Evolutionary conservation across 176 grass and related monocot species (phyloP).

Genomic region (Panicum miliaceum): DNA sequence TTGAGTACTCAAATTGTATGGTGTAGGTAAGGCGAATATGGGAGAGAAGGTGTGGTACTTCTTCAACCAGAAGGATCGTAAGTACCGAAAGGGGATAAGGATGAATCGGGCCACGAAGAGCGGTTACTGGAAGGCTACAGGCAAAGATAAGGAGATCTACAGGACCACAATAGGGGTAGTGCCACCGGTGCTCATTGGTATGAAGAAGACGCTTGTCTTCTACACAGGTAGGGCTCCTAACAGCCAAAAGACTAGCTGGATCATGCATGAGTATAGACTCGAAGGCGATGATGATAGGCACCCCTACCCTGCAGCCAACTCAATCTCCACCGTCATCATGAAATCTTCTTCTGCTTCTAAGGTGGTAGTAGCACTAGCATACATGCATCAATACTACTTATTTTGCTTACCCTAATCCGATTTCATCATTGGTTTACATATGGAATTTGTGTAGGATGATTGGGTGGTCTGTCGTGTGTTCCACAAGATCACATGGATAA

Average conservation of each 20-base stretch:
- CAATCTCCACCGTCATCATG: background rate
- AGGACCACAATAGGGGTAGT: rapidly evolving
- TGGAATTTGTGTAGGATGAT: slow-evolving; percentile 41
- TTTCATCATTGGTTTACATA: background rate
- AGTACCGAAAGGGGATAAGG: slow-evolving; percentile 55
- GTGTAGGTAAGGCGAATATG: slow-evolving; percentile 52
- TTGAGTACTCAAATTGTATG: background rate
- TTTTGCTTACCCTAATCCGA: background rate
- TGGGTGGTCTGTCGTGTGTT: slow-evolving; percentile 69
- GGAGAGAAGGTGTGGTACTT: slow-evolving; percentile 64
- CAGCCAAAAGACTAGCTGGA: slow-evolving; percentile 59
- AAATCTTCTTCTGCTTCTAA: background rate
- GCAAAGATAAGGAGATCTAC: slow-evolving; percentile 65
- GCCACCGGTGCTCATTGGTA: slow-evolving; percentile 57
- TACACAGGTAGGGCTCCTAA: slow-evolving; percentile 55
- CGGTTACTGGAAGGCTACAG: slow-evolving; percentile 67
- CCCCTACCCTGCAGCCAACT: background rate
- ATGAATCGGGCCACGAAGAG: slow-evolving; percentile 55
- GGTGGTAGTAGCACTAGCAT: background rate
- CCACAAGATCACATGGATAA: slow-evolving; percentile 49
- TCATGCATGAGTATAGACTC: slow-evolving; percentile 68
- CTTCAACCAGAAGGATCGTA: slow-evolving; percentile 52
- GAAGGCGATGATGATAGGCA: background rate
- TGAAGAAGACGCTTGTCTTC: slow-evolving; percentile 77
- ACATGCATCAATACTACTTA: background rate